Evolutionary conservation across 129 eudicot genomes (phyloP), one percentile per base, ranked within the genome.

Genomic region (Escallonia rubra): DNA sequence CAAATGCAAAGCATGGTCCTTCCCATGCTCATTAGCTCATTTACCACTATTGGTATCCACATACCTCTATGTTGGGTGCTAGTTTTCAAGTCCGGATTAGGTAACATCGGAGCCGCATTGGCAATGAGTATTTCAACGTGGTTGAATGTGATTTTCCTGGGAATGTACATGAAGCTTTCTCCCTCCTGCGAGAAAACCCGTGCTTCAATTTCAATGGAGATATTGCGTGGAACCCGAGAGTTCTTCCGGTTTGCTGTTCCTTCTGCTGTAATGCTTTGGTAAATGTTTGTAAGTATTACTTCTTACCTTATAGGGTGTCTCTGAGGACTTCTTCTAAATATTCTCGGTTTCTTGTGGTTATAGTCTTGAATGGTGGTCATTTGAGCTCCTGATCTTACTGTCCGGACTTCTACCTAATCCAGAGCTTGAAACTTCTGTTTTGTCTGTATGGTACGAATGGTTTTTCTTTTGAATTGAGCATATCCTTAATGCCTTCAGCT

Each of bases 291-390:
- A 23, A 23, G 34, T 23, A 23, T 23, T 23, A 23, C 34, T 23
- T 23, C 34, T 23, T 23, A 23, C 1, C 47, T 11, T 14, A 3
- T 47, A 23, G 3, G 3, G 70, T 23, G 34, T 23, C 34, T 23
- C 34, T 23, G 34, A 13, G 3, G 23, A 4, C 4, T 7, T 48
- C 34, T 23, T 23, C 34, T 23, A 23, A 23, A 23, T 23, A 23
- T 23, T 23, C 34, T 23, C 34, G 41, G 13, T 66, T 34, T 12
- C 7, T 14, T 38, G 44, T 56, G 46, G 43, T 68, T 78, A 77
- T 74, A 89, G 96, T 66, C 81, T 89, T 10, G 96, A 85, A 68
- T 85, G 89, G 92, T 88, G 96, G 96, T 85, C 96, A 39, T 89
- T 72, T 57, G 96, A 89, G 85, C 81, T 89, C 6, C 65, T 89